Base-by-base conservation (phyloP, 768 basidiomycete species). In the Cystofilobasidium ferigula region DNA sequence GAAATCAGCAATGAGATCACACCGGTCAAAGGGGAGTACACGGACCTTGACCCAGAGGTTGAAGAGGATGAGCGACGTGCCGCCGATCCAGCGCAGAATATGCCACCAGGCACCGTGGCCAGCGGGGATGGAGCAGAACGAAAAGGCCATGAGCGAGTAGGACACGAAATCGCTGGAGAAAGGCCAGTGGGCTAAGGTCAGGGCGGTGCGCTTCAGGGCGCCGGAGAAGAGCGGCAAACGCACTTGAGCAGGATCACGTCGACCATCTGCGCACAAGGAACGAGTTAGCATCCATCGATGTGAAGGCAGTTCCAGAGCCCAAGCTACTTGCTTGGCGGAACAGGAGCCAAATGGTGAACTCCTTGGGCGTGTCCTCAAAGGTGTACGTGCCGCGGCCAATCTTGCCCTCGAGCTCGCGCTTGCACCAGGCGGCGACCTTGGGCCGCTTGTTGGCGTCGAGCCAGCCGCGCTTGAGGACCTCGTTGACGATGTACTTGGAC, bases 331-430 rank as follows among this genome's bases (percentile, higher is more conserved):
- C 65, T 57, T 68, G 67, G 47, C 67, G 85, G 76, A 97, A 99
- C 66, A 97, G 81, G 35, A 99, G 80, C 95, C 94, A 99, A 0
- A 89, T 83, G 72, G 97, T 98, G 77, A 94, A 97, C 75, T 97
- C 93, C 43, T 90, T 74, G 0, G 93, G 93, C 20, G 94, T 81
- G 71, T 90, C 89, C 72, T 95, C 88, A 74, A 94, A 94, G 6
- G 86, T 86, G 75, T 95, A 98, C 6, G 58, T 60, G 70, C 89
- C 89, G 69, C 85, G 84, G 47, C 91, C 92, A 89, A 97, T 92
- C 80, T 95, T 97, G 24, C 86, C 89, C 22, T 80, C 84, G 2
- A 97, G 81, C 72, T 98, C 91, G 57, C 81, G 81, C 69, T 85
- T 81, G 72, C 95, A 89, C 95, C 95, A 99, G 47, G 61, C 79